Conservation (phyloP, 2,329 filamentous ascomycete species). For the Fusarium verrucosum region DNA sequence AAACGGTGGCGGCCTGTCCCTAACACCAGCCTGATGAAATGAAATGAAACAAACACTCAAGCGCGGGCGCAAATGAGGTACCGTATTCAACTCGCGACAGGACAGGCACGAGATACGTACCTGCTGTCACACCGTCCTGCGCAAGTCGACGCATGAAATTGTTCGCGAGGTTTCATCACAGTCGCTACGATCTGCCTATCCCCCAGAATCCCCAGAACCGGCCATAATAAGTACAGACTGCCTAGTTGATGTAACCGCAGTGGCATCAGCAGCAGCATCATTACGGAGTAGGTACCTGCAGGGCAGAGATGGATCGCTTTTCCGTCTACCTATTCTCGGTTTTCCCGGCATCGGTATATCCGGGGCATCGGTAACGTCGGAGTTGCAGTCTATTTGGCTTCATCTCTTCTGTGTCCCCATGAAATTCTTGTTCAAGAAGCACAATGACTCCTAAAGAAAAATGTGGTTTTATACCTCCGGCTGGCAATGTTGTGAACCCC, state of each 20-base stretch:
- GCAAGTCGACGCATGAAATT: slow-evolving; percentile 23
- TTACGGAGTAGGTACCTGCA: too few species aligned
- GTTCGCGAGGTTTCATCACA: slow-evolving; percentile 20
- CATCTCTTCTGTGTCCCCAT: not conserved
- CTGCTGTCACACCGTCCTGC: slow-evolving; percentile 7
- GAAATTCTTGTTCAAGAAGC: not conserved
- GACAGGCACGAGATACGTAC: slow-evolving; percentile 21
- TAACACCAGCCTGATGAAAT: slow-evolving; percentile 6
- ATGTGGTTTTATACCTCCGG: not conserved
- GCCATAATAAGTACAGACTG: not conserved
- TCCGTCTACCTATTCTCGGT: not conserved
- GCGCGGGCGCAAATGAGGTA: slow-evolving; percentile 15
- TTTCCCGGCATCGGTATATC: slow-evolving; percentile 28
- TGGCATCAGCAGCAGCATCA: slow-evolving; percentile 1
- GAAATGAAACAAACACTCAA: slow-evolving; percentile 14
- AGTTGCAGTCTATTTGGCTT: not conserved
- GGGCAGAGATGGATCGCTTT: not conserved
- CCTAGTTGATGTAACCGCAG: slow-evolving; percentile 15
- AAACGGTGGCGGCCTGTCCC: slow-evolving; percentile 18
- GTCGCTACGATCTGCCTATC: slow-evolving; percentile 1
- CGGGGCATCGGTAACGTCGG: slow-evolving; percentile 31
- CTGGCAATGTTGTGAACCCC: not conserved
- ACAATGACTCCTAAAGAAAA: not conserved
- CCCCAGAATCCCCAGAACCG: slow-evolving; percentile 1
- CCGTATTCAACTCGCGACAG: slow-evolving; percentile 11